These are phyloP conservation scores for Xylaria longipes DNA, from an alignment of 495 filamentous ascomycete genomes.

Conservation along the genomic window DNA sequence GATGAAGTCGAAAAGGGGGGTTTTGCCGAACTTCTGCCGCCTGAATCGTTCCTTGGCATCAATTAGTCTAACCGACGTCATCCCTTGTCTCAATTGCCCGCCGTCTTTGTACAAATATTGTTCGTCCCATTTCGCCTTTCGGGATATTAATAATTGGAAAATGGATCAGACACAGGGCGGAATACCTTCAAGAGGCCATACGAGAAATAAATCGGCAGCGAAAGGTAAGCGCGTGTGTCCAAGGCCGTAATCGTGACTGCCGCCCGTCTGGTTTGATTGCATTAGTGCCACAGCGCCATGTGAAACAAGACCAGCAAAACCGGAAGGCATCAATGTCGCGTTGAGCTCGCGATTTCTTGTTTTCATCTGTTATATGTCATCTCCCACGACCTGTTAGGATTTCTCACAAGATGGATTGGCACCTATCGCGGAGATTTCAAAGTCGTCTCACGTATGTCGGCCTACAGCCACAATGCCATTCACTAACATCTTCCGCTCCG, in stretches of 20 bases:
- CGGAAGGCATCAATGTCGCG: not conserved
- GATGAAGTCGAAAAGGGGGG: conserved; percentile 11
- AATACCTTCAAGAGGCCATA: conserved; percentile 40
- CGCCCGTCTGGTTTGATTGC: not conserved
- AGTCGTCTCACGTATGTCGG: conserved; percentile 19
- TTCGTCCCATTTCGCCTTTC: not conserved
- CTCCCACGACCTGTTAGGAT: not conserved
- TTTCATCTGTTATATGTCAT: not conserved
- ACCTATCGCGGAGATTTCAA: not conserved
- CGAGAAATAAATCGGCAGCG: conserved; percentile 47
- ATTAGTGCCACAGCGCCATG: not conserved
- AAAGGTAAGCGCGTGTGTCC: conserved; percentile 41
- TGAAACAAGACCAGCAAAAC: not conserved
- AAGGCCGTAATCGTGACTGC: not conserved
- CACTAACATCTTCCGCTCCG: conserved; percentile 34
- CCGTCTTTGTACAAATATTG: not conserved
- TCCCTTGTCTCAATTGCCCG: not conserved
- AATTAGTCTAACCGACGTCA: conserved; percentile 13
- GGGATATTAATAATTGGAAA: not conserved
- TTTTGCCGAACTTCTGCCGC: conserved; percentile 23
- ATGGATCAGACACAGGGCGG: conserved; percentile 45
- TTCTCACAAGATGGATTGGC: not conserved
- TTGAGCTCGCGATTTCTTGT: not conserved
- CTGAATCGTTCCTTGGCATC: not conserved
- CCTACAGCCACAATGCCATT: conserved; percentile 28